Conservation (phyloP, 2,329 filamentous ascomycete species). For the Clonostachys chloroleuca region DNA sequence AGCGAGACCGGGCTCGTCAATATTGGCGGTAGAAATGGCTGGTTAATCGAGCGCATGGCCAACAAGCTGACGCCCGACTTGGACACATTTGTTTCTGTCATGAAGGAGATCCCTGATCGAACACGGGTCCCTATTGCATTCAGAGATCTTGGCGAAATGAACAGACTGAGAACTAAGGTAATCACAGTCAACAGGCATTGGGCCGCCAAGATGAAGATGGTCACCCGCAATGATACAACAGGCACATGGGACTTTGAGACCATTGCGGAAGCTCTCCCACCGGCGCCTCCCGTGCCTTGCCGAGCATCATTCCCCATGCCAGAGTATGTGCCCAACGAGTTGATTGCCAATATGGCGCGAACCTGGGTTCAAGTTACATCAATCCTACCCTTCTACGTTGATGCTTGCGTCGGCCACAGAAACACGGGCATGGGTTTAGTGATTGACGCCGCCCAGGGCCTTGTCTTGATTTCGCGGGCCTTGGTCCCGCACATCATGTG, state of each 20-base stretch:
- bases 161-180: slow-evolving; percentile 90
- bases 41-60: slow-evolving; percentile 89
- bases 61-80: slow-evolving; percentile 88
- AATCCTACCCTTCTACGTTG: slow-evolving; percentile 90
- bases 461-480: slow-evolving; percentile 90
- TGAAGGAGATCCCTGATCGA: slow-evolving; percentile 78
- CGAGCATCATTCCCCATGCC: slow-evolving; percentile 90
- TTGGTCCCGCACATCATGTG: slow-evolving; percentile 96
- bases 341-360: slow-evolving; percentile 87
- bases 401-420: slow-evolving; percentile 92
- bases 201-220: slow-evolving; percentile 91
- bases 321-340: slow-evolving; percentile 80
- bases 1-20: slow-evolving; percentile 95
- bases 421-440: slow-evolving; percentile 96
- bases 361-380: slow-evolving; percentile 94
- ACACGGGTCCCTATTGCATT: slow-evolving; percentile 90
- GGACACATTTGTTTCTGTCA: slow-evolving; percentile 83
- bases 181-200: slow-evolving; percentile 93
- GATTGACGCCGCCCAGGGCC: slow-evolving; percentile 90
- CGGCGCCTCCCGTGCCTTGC: slow-evolving; percentile 66
- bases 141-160: slow-evolving; percentile 90
- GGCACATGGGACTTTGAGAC: slow-evolving; percentile 95
- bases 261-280: slow-evolving; percentile 74
- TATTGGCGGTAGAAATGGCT: slow-evolving; percentile 85
- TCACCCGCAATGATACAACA: slow-evolving; percentile 81